A percentile compares a stretch with the other conserved stretches of the same genome.
Conservation (phyloP, 495 filamentous ascomycete genomes). For the Peziza echinospora region DNA sequence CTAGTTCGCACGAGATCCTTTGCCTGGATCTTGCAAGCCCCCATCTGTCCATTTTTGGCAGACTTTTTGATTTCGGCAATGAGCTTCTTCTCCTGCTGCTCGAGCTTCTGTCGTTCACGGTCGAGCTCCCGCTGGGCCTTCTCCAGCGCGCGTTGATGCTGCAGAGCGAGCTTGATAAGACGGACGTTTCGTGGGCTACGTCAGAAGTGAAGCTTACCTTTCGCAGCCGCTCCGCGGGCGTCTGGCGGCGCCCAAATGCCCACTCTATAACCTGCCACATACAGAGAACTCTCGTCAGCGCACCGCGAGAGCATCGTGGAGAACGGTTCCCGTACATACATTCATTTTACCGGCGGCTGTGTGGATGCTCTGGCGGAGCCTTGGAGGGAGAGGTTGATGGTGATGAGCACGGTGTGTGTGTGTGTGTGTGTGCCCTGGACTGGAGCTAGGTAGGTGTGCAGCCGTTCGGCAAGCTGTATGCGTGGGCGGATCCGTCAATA, state of each 20-base stretch:
- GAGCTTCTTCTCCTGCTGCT: constrained; percentile 95
- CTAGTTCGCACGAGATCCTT: constrained; percentile 89
- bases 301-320: neutral
- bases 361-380: too few species aligned
- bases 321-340: neutral
- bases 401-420: too few species aligned
- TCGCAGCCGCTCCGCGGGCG: constrained; percentile 81
- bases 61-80: constrained; percentile 91
- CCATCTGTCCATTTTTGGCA: constrained; percentile 91
- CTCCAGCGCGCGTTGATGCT: constrained; percentile 82
- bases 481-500: too few species aligned
- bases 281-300: neutral
- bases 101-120: constrained; percentile 77
- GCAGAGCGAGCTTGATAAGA: constrained; percentile 1
- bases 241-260: constrained; percentile 98
- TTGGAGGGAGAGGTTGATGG: too few species aligned
- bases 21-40: constrained; percentile 87
- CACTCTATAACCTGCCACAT: constrained; percentile 70
- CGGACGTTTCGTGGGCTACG: neutral
- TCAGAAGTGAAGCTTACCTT: constrained; percentile 31
- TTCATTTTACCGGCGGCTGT: neutral
- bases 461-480: too few species aligned
- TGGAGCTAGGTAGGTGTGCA: too few species aligned
- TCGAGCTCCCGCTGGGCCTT: constrained; percentile 93
- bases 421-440: too few species aligned